Conservation (phyloP, 2,329 filamentous ascomycete species). For the Microcyclospora tardicrescens region DNA sequence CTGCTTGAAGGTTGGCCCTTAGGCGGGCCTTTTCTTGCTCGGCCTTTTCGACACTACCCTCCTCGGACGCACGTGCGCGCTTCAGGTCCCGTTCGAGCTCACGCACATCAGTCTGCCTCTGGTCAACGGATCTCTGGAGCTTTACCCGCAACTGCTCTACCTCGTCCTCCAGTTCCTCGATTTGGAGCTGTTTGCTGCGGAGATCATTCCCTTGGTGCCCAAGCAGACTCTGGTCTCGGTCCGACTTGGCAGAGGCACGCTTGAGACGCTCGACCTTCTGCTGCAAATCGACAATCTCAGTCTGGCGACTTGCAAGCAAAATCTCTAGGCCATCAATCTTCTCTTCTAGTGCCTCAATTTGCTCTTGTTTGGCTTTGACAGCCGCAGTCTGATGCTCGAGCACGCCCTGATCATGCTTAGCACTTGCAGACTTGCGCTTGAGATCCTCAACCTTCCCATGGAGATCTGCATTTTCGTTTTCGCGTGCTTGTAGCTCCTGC, state of each 20-base stretch:
- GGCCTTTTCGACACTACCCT: conserved; percentile 13
- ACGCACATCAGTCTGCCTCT: conserved; percentile 25
- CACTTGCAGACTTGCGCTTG: conserved; percentile 9
- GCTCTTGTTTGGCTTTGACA: conserved; percentile 10
- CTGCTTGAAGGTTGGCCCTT: conserved; percentile 34
- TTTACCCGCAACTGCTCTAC: conserved; percentile 28
- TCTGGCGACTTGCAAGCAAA: conserved; percentile 8
- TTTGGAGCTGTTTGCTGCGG: conserved; percentile 13
- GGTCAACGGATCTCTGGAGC: conserved; percentile 20
- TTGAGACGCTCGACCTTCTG: conserved; percentile 13
- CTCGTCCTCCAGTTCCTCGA: conserved; percentile 26
- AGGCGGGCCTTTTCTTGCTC: conserved; percentile 37
- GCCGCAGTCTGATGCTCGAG: conserved; percentile 16
- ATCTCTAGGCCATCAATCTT: conserved; percentile 13
- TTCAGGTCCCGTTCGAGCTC: conserved; percentile 31
- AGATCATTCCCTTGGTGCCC: conserved; percentile 6
- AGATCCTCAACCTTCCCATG: conserved; percentile 14
- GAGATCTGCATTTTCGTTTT: conserved; percentile 19
- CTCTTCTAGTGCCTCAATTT: conserved; percentile 18
- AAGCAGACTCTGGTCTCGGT: conserved; percentile 3
- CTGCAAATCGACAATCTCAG: conserved; percentile 17
- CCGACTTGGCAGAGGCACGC: conserved; percentile 9
- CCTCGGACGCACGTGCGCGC: conserved; percentile 12
- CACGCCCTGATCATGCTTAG: conserved; percentile 17
- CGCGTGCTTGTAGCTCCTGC: conserved; percentile 18